These are phyloP conservation scores for Boletus rubescentipes DNA, from an alignment of 768 basidiomycete species.

Conservation along the genomic window DNA sequence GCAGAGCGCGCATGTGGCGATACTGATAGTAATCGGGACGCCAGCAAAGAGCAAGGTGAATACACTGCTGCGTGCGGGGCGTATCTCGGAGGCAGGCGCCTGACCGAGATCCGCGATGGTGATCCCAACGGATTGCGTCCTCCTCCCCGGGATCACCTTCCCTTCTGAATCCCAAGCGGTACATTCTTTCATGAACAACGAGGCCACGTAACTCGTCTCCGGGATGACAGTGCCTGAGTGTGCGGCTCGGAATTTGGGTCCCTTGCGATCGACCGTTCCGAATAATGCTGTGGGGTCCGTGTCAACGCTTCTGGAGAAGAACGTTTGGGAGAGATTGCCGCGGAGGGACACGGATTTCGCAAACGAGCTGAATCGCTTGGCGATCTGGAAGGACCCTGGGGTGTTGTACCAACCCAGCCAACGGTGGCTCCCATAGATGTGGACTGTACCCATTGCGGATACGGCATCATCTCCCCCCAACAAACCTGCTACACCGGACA, in stretches of 20 bases:
- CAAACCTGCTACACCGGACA: not conserved
- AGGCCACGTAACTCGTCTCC: constrained; percentile 51
- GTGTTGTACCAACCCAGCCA: not conserved
- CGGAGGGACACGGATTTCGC: not conserved
- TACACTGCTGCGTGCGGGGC: not conserved
- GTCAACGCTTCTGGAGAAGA: not conserved
- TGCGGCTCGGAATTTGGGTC: not conserved
- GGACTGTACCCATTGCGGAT: not conserved
- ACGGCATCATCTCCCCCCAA: not conserved
- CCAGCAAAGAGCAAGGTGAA: constrained; percentile 11
- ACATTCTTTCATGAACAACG: constrained; percentile 40
- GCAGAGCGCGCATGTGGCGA: constrained; percentile 20
- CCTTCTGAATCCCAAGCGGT: constrained; percentile 7
- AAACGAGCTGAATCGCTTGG: not conserved
- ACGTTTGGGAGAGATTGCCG: not conserved
- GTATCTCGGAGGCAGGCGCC: constrained; percentile 9
- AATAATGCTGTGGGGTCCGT: not conserved
- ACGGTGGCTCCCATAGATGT: not conserved
- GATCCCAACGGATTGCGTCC: constrained; percentile 8
- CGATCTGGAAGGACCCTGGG: not conserved
- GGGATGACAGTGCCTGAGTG: constrained; percentile 22
- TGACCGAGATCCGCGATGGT: constrained; percentile 11
- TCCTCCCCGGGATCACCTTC: constrained; percentile 10
- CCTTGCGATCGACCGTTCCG: not conserved
- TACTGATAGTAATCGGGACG: constrained; percentile 23